Evolutionary conservation across 2,329 filamentous ascomycete species (phyloP), one percentile per base, ranked within the genome.

Genomic region (Hypoxylon sp.): DNA sequence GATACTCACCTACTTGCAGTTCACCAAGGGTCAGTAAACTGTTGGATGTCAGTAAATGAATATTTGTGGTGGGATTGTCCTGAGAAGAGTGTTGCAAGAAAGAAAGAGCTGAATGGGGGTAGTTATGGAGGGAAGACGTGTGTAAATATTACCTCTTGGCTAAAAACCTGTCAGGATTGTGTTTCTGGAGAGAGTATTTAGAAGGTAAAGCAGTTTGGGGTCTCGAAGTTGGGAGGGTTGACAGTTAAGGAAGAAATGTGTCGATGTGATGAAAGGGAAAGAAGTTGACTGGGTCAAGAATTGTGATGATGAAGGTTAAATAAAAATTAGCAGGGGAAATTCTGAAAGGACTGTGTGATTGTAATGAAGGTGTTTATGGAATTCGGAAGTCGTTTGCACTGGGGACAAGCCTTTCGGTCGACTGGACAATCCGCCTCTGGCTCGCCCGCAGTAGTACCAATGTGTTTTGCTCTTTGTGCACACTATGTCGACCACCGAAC

Each of bases 391-490:
- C 5, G 45, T 51, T 57, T 52, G 60, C 19, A 47, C n/a, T 37
- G 14, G 9, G 19, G 37, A 46, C 27, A 60, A 34, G 30, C 23
- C 45, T 29, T 27, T 6, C 5, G n/a, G 21, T 11, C 9, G 30
- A 46, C 39, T 41, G n/a, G 11, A 37, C 56, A 59, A 60, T 47
- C 47, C 23, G 30, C 27, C 39, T 7, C 52, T 37, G 14, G 21
- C 29, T 32, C 14, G 39, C 14, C 32, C 8, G 29, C 2, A 47
- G 29, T 37, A 3, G 23, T 14, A 19, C 7, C 2, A n/a, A 34
- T 16, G 8, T 25, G 23, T 41, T 9, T 16, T 52, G 12, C 32
- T 52, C 14, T 39, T 14, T 19, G 12, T 14, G 30, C 32, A 52
- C 21, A 11, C 16, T 47, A 21, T 32, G 19, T 8, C 34, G 39